Evolutionary conservation across 805 yeast genomes (phyloP), one percentile per base, ranked within the genome.

Genomic region (Candida maris): DNA sequence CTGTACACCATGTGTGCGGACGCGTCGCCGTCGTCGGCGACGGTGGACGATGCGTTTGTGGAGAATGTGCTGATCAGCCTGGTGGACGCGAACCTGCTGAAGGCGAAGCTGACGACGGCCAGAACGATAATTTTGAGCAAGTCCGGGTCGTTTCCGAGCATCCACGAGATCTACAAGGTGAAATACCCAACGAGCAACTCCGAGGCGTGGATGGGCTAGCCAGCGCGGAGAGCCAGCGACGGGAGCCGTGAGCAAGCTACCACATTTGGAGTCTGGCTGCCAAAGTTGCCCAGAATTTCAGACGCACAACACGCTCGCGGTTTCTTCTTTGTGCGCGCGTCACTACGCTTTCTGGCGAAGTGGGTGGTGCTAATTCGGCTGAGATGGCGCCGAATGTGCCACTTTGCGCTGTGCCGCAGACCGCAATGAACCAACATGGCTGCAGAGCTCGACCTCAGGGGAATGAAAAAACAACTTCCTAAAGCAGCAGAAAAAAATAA

Each of bases 31-130:
- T 14, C 22, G 2, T 17, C 32, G 13, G 3, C 38, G 28, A n/a
- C 48, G 42, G 36, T 60, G n/a, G 61, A 65, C 27, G 76, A 73
- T 40, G 32, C 49, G 10, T 58, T 70, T 25, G 64, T 70, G 8
- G 82, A 77, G 41, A 77, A 74, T 35, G 46, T 77, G 6, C 53
- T 77, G 30, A 61, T 73, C 10, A 57, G 74, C 2, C 47, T 79
- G n/a, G 69, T 75, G 27, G 81, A 75, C 42, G 74, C 73, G 38
- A 74, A 71, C 37, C 51, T 76, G 13, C 46, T 79, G 23, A 73
- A 69, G 42, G 83, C 79, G 0, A 77, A 77, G 39, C 49, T 75
- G 3, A 52, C 56, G 0, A 51, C 59, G 6, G 32, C 51, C 1
- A 46, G 39, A n/a, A 42, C 36, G 2, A 35, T 61, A n/a, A 50